phyloP scores from a whole-genome alignment of 208 protist species.

The Wallacemonas sp. region DNA sequence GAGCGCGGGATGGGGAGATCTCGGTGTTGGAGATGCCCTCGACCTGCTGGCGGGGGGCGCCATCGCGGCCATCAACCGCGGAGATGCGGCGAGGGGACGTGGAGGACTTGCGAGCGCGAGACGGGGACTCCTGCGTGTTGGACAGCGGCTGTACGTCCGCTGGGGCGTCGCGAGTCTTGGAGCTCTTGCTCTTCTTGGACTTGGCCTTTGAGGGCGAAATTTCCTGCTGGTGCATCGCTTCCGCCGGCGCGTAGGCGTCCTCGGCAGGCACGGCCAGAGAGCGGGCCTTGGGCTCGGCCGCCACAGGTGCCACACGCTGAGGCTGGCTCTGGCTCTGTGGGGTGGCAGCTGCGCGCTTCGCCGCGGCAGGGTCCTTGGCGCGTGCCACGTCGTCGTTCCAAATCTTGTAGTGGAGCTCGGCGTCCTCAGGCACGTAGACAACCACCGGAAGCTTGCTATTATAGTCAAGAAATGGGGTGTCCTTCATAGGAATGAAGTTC shows the following conservation, averaged over 20 bases:
- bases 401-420: constrained; percentile 50
- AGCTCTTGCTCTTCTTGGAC: constrained; percentile 22
- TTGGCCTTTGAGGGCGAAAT: constrained; percentile 18
- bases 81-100: constrained; percentile 11
- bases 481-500: constrained; percentile 12
- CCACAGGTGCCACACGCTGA: not conserved
- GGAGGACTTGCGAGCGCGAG: constrained; percentile 11
- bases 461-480: constrained; percentile 28
- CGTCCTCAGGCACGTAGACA: constrained; percentile 49
- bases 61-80: not conserved
- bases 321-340: not conserved
- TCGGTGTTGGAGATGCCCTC: constrained; percentile 7
- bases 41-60: not conserved
- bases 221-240: constrained; percentile 15
- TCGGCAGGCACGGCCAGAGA: not conserved
- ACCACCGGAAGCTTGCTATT: constrained; percentile 58
- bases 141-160: constrained; percentile 15
- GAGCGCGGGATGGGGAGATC: constrained; percentile 12
- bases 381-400: constrained; percentile 33
- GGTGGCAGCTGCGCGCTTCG: not conserved
- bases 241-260: not conserved
- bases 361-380: not conserved
- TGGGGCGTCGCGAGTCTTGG: constrained; percentile 21
- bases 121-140: constrained; percentile 15
- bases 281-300: not conserved